Evolutionary conservation across 2,329 filamentous ascomycete species (phyloP), one percentile per base, ranked within the genome.

Genomic region (Rhynchosporium secalis): DNA sequence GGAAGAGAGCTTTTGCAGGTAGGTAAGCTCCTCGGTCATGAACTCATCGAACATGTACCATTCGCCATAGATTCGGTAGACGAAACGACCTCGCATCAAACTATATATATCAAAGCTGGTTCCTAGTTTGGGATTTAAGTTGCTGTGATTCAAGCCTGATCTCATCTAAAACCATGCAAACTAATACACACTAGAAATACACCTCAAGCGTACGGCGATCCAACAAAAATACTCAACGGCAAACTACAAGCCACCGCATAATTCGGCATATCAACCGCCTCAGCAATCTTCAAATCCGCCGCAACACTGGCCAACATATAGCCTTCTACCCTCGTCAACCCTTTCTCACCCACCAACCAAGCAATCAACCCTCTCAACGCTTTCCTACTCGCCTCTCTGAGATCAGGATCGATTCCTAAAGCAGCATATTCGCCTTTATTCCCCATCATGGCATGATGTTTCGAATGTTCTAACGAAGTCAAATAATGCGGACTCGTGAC

Each of bases 221-320:
- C 66, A 8, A 71, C 71, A 71, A 84, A 83, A 15, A 82, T 76
- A 51, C 75, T 78, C 68, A 83, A 69, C 1, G 80, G 80, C 36
- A 84, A 69, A 55, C 75, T 78, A 71, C 80, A 81, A 8, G 80
- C 76, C 40, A 83, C 78, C 2, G 77, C 79, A 72, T 78, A 83
- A 65, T 83, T 79, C 9, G 81, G 80, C 77, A 83, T 80, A 64
- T 83, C 81, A 28, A 84, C 80, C 1, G 78, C 78, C 70, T 84
- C 80, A 3, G 76, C 77, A 69, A 83, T 80, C 65, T 79, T 80
- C 65, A 84, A 67, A 67, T 81, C 78, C 0, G 76, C 80, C 0
- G 78, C 79, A 12, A 84, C 77, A 62, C 79, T 82, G 31, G 77
- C 76, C 26, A 84, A 71, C 73, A 84, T 83, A 68, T 84, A 84